Percentiles rank a stretch among this genome's conserved stretches.
phyloP scores from a whole-genome alignment of 495 filamentous ascomycete genomes.

The Penicilliopsis zonata region DNA sequence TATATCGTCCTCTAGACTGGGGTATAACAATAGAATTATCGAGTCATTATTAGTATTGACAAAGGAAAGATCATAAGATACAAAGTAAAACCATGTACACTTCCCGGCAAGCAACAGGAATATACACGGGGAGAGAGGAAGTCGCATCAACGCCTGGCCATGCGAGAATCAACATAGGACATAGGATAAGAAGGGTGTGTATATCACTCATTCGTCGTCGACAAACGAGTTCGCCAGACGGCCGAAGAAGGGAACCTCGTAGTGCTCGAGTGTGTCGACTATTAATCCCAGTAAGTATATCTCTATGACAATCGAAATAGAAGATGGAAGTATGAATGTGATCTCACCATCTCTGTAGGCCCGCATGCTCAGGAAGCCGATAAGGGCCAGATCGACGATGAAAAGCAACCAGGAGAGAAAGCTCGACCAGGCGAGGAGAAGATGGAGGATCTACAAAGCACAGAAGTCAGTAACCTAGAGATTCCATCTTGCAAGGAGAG shows the following conservation, averaged over 20 bases:
- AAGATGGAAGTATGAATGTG: too few species aligned
- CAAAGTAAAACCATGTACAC: too few species aligned
- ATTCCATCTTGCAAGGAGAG: neutral
- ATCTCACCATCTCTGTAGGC: conserved; percentile 72
- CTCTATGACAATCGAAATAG: too few species aligned
- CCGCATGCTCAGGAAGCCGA: conserved; percentile 62
- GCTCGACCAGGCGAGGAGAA: conserved; percentile 72
- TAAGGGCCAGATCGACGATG: conserved; percentile 59
- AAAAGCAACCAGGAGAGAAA: conserved; percentile 79
- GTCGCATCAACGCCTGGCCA: too few species aligned
- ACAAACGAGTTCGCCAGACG: conserved; percentile 76
- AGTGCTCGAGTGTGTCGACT: conserved; percentile 85
- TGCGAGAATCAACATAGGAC: too few species aligned
- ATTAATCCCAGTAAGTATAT: neutral
- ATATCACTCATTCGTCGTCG: conserved; percentile 82
- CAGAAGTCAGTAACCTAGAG: conserved; percentile 6
- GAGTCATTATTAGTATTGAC: too few species aligned
- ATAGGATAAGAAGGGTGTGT: too few species aligned
- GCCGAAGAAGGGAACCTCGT: conserved; percentile 75
- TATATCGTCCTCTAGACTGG: too few species aligned
- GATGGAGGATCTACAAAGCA: conserved; percentile 48
- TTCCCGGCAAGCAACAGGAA: too few species aligned
- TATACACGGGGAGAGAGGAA: too few species aligned
- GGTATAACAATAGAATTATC: too few species aligned
- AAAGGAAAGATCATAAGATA: too few species aligned